Percentiles rank a stretch among this genome's conserved stretches.
These are phyloP conservation scores for Corymbia calophylla DNA, from an alignment of 441 rosid genomes.

Conservation along the genomic window DNA sequence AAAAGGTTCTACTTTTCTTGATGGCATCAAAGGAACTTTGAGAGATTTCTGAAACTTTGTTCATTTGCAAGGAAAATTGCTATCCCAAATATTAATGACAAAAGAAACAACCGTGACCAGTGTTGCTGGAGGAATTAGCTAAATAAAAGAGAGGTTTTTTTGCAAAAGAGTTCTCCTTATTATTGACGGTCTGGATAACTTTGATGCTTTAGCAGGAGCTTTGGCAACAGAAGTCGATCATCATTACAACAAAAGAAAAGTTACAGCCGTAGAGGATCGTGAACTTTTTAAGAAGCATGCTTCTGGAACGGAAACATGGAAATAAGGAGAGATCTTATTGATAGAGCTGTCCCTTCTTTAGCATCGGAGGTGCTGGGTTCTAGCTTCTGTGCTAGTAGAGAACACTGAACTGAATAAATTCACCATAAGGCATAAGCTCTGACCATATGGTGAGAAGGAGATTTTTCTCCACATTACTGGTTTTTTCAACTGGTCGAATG, in stretches of 20 bases:
- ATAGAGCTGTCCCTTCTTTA: not conserved
- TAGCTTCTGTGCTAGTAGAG: not conserved
- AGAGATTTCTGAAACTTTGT: not conserved
- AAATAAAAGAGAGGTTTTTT: not conserved
- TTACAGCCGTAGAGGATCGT: not conserved
- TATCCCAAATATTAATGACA: not conserved
- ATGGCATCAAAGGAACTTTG: not conserved
- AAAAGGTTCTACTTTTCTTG: not conserved
- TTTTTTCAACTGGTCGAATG: not conserved
- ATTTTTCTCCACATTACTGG: not conserved
- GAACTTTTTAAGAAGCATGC: not conserved
- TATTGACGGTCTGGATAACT: not conserved
- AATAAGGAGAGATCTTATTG: not conserved
- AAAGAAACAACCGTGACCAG: not conserved
- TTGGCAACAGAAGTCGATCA: not conserved
- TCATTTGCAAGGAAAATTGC: not conserved
- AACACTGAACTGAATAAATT: not conserved
- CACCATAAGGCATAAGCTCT: not conserved
- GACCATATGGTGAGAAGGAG: not conserved
- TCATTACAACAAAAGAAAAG: not conserved
- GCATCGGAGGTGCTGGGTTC: not conserved
- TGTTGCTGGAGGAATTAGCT: not conserved
- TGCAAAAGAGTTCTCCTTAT: not conserved
- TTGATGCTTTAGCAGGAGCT: not conserved
- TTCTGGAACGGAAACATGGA: not conserved